phyloP scores from a whole-genome alignment of 2,329 filamentous ascomycete genomes.

The Phyllosticta capitalensis region DNA sequence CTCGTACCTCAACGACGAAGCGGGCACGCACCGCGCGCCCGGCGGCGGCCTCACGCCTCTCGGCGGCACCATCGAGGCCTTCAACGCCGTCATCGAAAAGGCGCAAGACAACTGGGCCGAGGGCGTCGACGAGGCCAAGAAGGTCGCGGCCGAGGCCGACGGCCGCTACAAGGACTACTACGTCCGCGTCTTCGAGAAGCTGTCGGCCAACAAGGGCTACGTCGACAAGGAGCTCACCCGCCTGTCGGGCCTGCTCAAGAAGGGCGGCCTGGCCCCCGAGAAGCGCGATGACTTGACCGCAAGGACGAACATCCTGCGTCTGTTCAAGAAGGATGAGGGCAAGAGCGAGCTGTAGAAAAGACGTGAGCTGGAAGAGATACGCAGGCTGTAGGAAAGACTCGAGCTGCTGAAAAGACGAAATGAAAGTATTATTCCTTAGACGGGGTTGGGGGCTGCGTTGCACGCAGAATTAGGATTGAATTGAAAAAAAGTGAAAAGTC shows the following conservation, averaged over 20 bases:
- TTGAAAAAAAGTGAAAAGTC: no score
- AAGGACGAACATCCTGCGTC: conserved; percentile 79
- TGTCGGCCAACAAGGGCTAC: conserved; percentile 66
- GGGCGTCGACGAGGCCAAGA: conserved; percentile 61
- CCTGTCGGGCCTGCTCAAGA: conserved; percentile 69
- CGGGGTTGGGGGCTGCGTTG: no score
- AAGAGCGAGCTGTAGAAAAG: conserved; percentile 64
- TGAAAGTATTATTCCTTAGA: no score
- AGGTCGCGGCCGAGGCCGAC: conserved; percentile 45
- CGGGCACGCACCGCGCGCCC: conserved; percentile 72
- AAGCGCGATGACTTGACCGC: conserved; percentile 83
- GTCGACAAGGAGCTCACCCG: conserved; percentile 77
- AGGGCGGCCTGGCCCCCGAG: conserved; percentile 72
- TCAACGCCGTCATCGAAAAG: conserved; percentile 69
- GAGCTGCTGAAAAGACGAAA: no score
- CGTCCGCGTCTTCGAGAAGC: conserved; percentile 79
- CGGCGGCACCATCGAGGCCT: conserved; percentile 71
- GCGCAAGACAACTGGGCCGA: conserved; percentile 55
- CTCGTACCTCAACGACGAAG: conserved; percentile 76
- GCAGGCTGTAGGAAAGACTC: no score
- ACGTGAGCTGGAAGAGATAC: no score
- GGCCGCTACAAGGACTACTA: conserved; percentile 88
- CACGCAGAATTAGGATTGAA: no score
- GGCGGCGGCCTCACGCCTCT: conserved; percentile 70
- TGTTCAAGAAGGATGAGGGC: conserved; percentile 52